Base-by-base conservation (phyloP, 805 yeast species). In the Kuraishia piskuri region DNA sequence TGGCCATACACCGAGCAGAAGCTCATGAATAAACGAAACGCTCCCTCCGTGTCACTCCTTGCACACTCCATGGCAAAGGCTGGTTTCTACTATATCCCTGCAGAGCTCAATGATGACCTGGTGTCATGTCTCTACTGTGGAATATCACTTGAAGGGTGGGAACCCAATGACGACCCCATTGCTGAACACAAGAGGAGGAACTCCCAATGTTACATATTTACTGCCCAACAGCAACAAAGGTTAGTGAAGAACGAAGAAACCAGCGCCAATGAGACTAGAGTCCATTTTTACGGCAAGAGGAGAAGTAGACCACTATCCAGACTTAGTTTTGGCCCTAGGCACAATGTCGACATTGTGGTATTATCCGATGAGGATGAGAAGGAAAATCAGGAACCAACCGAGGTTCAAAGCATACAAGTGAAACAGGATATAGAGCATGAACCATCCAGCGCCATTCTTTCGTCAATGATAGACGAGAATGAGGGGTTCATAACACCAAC, bases 91-190 rank as follows among this genome's bases (percentile, higher is more conserved):
- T 83, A 77, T 61, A 68, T 73, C 10, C 86, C 89, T 1, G 57
- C 63, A 24, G 67, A 71, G 2, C 61, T 62, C n/a, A 64, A 65
- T 17, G 82, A 77, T 52, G 86, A 83, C 62, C 73, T 78, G 24
- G 81, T 82, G 1, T 70, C 79, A 2, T 88, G 96, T 63, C 71
- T 79, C 57, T 80, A 80, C 61, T 88, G 96, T 65, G 79, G 78
- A 10, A 68, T 77, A 20, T 76, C 84, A 0, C 67, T 80, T 17
- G 86, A 86, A 52, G 90, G 90, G 2, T 88, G 95, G 95, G 87
- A 79, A 54, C 63, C 67, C 1, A 74, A 70, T 2, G 94, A 88
- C 65, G 81, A 78, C 54, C 92, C 91, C 0, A 55, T 75, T 8
- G 70, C 58, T 17, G 90, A 83, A 57, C 94, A 87, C 61, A 56